phyloP scores from a whole-genome alignment of 345 rosid species.

The Camelina sativa region DNA sequence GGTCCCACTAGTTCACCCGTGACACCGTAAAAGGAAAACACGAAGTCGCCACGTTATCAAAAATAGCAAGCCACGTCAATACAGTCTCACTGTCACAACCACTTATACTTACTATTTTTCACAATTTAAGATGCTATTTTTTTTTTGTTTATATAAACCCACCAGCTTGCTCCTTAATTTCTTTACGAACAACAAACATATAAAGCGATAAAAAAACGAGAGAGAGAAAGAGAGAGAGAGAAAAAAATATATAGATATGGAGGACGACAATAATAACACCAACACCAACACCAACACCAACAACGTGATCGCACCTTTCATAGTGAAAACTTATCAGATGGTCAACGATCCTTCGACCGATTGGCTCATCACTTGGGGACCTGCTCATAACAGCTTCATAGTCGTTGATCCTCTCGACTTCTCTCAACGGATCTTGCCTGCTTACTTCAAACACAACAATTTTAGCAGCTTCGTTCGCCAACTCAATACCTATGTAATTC shows the following conservation, averaged over 20 bases:
- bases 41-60: constrained; percentile 45
- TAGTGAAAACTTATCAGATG: constrained; percentile 89
- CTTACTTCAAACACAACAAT: constrained; percentile 94
- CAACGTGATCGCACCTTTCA: constrained; percentile 72
- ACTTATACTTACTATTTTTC: constrained; percentile 23
- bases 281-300: constrained; percentile 8
- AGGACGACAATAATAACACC: constrained; percentile 36
- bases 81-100: constrained; percentile 34
- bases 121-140: background rate
- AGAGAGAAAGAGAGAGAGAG: constrained; percentile 7
- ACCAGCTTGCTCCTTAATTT: constrained; percentile 23
- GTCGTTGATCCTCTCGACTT: constrained; percentile 84
- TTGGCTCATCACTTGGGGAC: constrained; percentile 80
- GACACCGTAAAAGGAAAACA: constrained; percentile 45
- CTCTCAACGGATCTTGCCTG: constrained; percentile 76
- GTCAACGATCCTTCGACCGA: constrained; percentile 86
- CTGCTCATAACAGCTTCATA: constrained; percentile 79
- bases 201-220: constrained; percentile 1
- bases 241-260: constrained; percentile 48
- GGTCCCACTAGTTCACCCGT: constrained; percentile 47
- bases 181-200: constrained; percentile 37
- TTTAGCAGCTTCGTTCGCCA: constrained; percentile 98
- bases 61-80: constrained; percentile 42
- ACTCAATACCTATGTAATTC: constrained; percentile 78
- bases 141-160: constrained; percentile 41